Evolutionary conservation across 2,329 filamentous ascomycete species (phyloP), one percentile per base, ranked within the genome.

Genomic region (Cephalotrichum gorgonifer): DNA sequence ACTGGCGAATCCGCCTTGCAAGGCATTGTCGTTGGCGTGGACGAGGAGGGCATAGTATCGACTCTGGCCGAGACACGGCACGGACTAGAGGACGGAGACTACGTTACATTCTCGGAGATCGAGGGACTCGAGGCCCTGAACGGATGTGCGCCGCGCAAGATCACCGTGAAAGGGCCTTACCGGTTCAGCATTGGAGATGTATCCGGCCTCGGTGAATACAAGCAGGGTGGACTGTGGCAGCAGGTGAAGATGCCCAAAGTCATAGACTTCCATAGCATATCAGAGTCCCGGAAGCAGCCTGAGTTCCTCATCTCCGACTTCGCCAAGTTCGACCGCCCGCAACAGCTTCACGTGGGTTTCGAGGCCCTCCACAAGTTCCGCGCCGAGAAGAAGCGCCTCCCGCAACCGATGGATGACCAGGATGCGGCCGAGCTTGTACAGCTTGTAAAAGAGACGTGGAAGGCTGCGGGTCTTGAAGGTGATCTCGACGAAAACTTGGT

Each of bases 171-270:
- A 71, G 93, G 87, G 1, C 93, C 93, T 3, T 98, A 97, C 65
- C 95, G 90, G 8, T 98, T 98, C 69, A 93, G 88, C 14, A 96
- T 98, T 57, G 93, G 91, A 39, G 88, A 96, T 63, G 88, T 97
- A 9, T 88, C 86, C 23, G 84, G 81, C 6, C 75, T 96, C 31
- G 93, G 93, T 31, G 76, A 86, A 59, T 98, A 98, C 71, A 73
- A 87, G 71, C 79, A 86, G 47, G 91, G 91, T 43, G 93, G 93
- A 52, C 79, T 95, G 52, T 98, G 86, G 66, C 85, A 87, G 35
- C 93, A 98, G 67, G 93, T 97, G 66, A 98, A 97, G 77, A 96
- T 96, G 91, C 93, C 93, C 46, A 95, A 93, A 71, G 79, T 88
- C 49, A 69, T 97, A 59, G 79, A 93, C 63, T 98, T 97, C 69